phyloP scores from a whole-genome alignment of 345 rosid species.

The Eucalyptus curtisii region DNA sequence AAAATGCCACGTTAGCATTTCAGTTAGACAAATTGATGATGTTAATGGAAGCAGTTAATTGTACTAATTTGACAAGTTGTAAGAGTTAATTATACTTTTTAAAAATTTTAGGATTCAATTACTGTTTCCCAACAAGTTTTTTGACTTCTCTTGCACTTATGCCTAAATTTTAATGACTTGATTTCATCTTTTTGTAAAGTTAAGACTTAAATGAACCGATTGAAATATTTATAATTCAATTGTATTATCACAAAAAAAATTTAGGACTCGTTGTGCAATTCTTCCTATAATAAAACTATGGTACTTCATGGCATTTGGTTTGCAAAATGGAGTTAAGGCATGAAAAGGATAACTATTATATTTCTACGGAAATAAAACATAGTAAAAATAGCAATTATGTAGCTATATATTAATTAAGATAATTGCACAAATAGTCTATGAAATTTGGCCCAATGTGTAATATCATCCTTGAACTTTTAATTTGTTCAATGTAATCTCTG shows the following conservation, averaged over 20 bases:
- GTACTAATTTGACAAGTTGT: no score
- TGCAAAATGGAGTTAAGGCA: not conserved
- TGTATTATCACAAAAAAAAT: not conserved
- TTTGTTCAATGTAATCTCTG: not conserved
- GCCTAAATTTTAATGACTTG: not conserved
- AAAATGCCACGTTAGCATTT: not conserved
- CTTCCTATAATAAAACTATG: not conserved
- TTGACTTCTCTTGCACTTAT: not conserved
- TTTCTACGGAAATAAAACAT: not conserved
- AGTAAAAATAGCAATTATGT: not conserved
- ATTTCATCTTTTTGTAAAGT: no score
- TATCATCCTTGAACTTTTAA: not conserved
- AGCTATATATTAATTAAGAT: not conserved
- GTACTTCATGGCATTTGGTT: not conserved
- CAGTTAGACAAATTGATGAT: not conserved
- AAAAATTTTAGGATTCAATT: no score
- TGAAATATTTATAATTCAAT: not conserved
- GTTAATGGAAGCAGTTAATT: not conserved
- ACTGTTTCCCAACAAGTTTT: no score
- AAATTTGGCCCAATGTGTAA: not conserved
- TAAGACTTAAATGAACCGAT: no score
- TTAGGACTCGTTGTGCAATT: not conserved
- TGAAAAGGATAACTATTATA: not conserved
- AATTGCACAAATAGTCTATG: not conserved
- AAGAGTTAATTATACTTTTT: no score